phyloP scores from a whole-genome alignment of 495 filamentous ascomycete genomes.

The Podospora sp. region DNA sequence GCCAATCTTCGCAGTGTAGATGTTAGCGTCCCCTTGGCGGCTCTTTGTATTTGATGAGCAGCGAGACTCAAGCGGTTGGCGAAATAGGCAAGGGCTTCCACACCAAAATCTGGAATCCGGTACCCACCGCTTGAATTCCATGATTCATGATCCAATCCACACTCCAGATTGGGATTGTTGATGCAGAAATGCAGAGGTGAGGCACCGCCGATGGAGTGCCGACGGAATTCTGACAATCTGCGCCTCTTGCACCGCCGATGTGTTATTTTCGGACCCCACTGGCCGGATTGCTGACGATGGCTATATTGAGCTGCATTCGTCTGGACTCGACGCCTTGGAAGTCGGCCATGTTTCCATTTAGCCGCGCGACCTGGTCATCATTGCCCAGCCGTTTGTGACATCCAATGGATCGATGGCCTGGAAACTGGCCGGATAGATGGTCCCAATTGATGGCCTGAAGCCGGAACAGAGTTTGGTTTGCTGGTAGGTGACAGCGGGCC shows the following conservation, averaged over 20 bases:
- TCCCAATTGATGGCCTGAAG: background rate
- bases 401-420: background rate
- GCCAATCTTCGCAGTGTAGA: background rate
- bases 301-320: slow-evolving; percentile 4
- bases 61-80: background rate
- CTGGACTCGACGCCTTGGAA: background rate
- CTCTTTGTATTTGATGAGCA: background rate
- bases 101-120: background rate
- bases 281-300: background rate
- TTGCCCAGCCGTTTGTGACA: background rate
- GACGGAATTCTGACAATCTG: background rate
- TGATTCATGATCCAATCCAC: background rate
- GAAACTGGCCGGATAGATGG: background rate
- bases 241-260: slow-evolving; percentile 5
- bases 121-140: background rate
- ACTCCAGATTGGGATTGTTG: background rate
- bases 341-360: slow-evolving; percentile 13
- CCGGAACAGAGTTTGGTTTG: background rate
- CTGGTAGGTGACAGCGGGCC: background rate
- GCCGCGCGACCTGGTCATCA: slow-evolving; percentile 4
- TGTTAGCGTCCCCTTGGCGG: slow-evolving; percentile 8
- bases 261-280: slow-evolving; percentile 5
- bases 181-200: background rate
- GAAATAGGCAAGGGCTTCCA: background rate
- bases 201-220: slow-evolving; percentile 4